Evolutionary conservation across 2,329 filamentous ascomycete species (phyloP), one percentile per base, ranked within the genome.

Genomic region (Xylariomycetidae sp.): DNA sequence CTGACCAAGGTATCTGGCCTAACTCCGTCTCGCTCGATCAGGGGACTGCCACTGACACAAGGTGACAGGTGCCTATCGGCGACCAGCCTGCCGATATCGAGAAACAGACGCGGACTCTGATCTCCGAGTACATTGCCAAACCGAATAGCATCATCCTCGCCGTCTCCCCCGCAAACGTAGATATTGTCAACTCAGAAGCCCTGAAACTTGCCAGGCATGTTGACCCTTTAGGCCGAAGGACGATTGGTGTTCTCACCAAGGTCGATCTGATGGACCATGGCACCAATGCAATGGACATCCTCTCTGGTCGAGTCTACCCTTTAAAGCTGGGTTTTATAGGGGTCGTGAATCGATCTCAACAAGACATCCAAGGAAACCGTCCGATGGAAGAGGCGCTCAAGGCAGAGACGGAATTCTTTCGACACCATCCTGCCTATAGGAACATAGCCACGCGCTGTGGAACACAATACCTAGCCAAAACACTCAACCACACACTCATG

Each of bases 261-360:
- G 71, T 98, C 45, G 92, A 98, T 59, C 69, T 98, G 37, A 98
- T 98, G 92, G 92, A 98, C 56, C 90, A 98, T 56, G 92, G 92
- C 43, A 98, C 92, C 37, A 97, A 98, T 55, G 92, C 92, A 12
- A 73, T 98, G 49, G 92, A 98, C 55, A 98, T 98, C 49, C 74
- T 98, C n/a, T 94, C 90, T 6, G 92, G 92, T 4, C 82, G 92
- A 16, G 92, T 98, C 3, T 98, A 98, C 61, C 92, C 92, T 7
- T 62, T 98, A 50, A 98, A 97, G 64, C 77, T 98, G 43, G 92
- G 92, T 17, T 98, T 97, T 59, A 97, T 98, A 49, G 92, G 92
- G 41, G 89, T 97, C 12, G 90, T 98, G 53, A 98, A 98, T 64
- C 81, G 92, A 44, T 97, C 92, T 20, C 92, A 98, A 62, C 90